These are phyloP conservation scores for Diaporthe ilicicola DNA, from an alignment of 2,329 filamentous ascomycete genomes.

Conservation along the genomic window DNA sequence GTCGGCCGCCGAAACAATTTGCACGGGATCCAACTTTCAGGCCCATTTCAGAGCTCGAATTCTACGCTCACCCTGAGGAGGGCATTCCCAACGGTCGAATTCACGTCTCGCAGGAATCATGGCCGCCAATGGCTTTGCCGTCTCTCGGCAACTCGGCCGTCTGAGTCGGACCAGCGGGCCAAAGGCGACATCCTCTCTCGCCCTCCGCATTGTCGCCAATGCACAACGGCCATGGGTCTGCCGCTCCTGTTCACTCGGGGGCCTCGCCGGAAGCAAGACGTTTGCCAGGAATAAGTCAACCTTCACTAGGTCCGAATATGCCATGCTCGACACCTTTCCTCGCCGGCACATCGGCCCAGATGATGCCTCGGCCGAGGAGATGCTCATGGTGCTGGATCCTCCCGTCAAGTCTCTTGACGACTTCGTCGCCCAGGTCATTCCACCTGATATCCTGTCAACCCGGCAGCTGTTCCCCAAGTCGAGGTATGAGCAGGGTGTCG, in stretches of 20 bases:
- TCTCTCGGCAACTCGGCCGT: slow-evolving; percentile 35
- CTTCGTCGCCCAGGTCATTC: slow-evolving; percentile 86
- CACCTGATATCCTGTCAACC: slow-evolving; percentile 77
- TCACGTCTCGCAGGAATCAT: slow-evolving; percentile 9
- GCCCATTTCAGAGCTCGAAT: not conserved
- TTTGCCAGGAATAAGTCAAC: slow-evolving; percentile 36
- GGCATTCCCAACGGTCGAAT: not conserved
- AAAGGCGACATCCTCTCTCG: slow-evolving; percentile 23
- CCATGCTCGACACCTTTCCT: slow-evolving; percentile 71
- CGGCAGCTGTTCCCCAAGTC: slow-evolving; percentile 67
- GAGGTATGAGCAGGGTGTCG: slow-evolving; percentile 46
- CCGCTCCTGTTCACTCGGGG: slow-evolving; percentile 27
- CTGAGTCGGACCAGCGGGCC: slow-evolving; percentile 24
- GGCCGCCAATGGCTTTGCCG: slow-evolving; percentile 34
- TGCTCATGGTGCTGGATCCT: slow-evolving; percentile 83
- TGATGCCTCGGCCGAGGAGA: slow-evolving; percentile 72
- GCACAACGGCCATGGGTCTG: slow-evolving; percentile 33
- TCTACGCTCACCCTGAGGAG: not conserved
- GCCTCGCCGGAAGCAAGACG: slow-evolving; percentile 18
- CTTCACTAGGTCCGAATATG: slow-evolving; percentile 35
- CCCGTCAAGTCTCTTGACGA: slow-evolving; percentile 78
- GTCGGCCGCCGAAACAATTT: slow-evolving; percentile 15
- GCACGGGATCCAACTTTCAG: not conserved
- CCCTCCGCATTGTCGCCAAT: slow-evolving; percentile 31
- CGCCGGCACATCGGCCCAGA: slow-evolving; percentile 89